Conservation (phyloP, 2,329 filamentous ascomycete species). For the Hypoxylon sp. region DNA sequence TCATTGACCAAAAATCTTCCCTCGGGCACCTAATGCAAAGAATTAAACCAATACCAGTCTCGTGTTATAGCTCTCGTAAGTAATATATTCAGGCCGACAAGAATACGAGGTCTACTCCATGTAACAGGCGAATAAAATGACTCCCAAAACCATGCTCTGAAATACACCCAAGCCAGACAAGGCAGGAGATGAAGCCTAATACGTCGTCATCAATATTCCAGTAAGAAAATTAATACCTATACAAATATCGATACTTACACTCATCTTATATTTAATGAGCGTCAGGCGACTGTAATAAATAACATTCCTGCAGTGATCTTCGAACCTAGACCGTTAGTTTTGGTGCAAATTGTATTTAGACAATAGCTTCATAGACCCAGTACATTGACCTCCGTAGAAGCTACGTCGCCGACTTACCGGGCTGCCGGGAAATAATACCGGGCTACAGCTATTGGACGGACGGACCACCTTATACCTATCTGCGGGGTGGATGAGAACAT, state of each 20-base stretch:
- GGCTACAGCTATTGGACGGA: neutral
- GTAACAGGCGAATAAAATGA: neutral
- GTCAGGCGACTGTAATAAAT: neutral
- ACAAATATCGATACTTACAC: neutral
- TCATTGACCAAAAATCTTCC: neutral
- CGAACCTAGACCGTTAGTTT: neutral
- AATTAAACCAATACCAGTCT: neutral
- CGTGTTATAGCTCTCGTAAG: neutral
- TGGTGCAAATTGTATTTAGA: neutral
- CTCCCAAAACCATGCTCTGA: neutral
- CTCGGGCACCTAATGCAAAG: neutral
- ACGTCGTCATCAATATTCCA: neutral
- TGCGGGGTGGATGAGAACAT: constrained; percentile 2
- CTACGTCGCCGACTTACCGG: neutral
- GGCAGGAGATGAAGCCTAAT: neutral
- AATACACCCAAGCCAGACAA: neutral
- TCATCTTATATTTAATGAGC: neutral
- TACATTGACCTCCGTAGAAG: neutral
- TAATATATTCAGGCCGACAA: neutral
- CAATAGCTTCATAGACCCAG: neutral
- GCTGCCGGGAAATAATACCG: neutral
- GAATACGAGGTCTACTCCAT: neutral
- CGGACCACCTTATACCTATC: neutral
- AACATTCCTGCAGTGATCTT: neutral
- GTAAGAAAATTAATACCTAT: constrained; percentile 1